A percentile compares a stretch with the other conserved stretches of the same genome.
phyloP scores from a whole-genome alignment of 148 eudicot genomes.

The Gaultheria prostrata region DNA sequence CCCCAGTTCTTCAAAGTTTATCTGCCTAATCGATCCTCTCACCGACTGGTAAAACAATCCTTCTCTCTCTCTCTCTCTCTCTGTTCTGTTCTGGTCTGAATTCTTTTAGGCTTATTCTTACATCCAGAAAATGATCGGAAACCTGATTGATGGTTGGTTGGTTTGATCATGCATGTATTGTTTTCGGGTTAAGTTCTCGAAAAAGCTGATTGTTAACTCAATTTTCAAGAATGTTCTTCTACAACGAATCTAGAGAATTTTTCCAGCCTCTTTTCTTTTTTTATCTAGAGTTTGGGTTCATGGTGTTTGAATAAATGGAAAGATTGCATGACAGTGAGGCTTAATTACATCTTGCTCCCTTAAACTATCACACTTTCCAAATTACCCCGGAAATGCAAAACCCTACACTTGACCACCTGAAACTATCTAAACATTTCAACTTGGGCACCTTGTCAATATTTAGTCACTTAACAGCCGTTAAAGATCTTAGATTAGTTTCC shows the following conservation, averaged over 20 bases:
- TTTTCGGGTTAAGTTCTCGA: neutral
- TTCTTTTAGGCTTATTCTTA: neutral
- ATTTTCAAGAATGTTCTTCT: neutral
- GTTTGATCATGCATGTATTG: neutral
- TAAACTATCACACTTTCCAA: no score
- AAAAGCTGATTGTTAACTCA: neutral
- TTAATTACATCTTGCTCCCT: no score
- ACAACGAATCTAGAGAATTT: neutral
- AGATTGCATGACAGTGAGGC: no score
- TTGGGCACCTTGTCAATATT: no score
- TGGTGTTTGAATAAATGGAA: no score
- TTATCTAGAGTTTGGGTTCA: no score
- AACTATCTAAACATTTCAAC: no score
- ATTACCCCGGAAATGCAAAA: no score
- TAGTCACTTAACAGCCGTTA: no score
- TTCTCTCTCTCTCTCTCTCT: neutral
- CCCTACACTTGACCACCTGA: no score
- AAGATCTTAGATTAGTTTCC: no score
- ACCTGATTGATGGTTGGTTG: neutral
- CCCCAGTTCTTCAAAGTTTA: slow-evolving; percentile 24
- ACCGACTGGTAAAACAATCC: neutral
- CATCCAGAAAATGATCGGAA: neutral
- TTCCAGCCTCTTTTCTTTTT: neutral
- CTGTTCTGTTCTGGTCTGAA: neutral
- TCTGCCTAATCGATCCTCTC: slow-evolving; percentile 13